Percentiles rank a stretch among this genome's conserved stretches.
These are phyloP conservation scores for Kwoniella dendrophila DNA, from an alignment of 768 basidiomycete genomes.

Conservation along the genomic window DNA sequence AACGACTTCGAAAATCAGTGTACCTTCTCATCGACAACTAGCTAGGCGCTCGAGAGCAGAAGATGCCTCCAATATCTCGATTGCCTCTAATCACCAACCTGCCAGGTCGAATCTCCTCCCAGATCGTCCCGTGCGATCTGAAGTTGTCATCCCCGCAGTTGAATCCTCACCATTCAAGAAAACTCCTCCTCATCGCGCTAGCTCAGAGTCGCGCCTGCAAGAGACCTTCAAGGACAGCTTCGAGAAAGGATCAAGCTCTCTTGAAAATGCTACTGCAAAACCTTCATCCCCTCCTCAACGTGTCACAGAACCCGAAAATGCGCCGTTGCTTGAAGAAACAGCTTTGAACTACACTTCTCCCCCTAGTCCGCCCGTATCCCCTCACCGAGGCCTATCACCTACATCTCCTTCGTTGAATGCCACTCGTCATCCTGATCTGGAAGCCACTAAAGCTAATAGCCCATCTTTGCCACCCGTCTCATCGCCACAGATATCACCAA, in stretches of 20 bases:
- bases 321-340: too few species aligned
- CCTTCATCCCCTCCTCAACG: background rate
- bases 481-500: background rate
- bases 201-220: constrained; percentile 14
- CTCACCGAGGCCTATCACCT: background rate
- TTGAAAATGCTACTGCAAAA: background rate
- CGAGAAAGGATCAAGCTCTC: background rate
- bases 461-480: background rate
- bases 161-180: constrained; percentile 4
- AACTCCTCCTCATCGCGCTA: background rate
- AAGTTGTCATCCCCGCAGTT: background rate
- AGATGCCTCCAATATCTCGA: background rate
- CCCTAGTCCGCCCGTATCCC: too few species aligned
- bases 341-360: too few species aligned
- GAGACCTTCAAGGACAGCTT: constrained; percentile 6
- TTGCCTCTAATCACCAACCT: background rate
- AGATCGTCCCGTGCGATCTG: constrained; percentile 4
- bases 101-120: too few species aligned
- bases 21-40: constrained; percentile 17
- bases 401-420: background rate
- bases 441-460: background rate
- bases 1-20: constrained; percentile 2
- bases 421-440: background rate
- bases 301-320: background rate
- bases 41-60: constrained; percentile 1